Evolutionary conservation across 2,329 filamentous ascomycete species (phyloP).

Genomic region (Alternaria sp.): DNA sequence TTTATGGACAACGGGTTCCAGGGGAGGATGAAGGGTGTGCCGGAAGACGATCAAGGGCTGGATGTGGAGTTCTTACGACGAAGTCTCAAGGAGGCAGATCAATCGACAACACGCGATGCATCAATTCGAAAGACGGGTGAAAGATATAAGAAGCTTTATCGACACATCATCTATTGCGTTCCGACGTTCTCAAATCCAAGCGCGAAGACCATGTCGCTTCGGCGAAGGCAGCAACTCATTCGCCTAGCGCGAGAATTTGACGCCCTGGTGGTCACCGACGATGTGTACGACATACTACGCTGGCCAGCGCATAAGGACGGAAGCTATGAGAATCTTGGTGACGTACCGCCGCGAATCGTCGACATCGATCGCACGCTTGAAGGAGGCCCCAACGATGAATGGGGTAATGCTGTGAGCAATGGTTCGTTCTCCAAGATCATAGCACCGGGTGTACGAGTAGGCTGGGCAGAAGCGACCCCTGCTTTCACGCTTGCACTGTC

Average conservation of each 20-base stretch:
- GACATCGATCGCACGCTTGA: constrained; percentile 74
- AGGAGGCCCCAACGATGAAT: constrained; percentile 61
- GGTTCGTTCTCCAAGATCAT: constrained; percentile 81
- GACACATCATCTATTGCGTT: constrained; percentile 82
- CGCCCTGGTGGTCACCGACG: constrained; percentile 73
- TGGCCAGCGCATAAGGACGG: constrained; percentile 71
- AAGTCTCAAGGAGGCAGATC: constrained; percentile 55
- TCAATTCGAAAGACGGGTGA: constrained; percentile 61
- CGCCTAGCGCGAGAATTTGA: constrained; percentile 74
- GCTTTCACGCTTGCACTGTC: constrained; percentile 63
- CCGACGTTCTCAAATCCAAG: constrained; percentile 87
- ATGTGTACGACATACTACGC: constrained; percentile 66
- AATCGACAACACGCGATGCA: constrained; percentile 31
- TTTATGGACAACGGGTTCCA: constrained; percentile 79
- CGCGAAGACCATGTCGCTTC: constrained; percentile 74
- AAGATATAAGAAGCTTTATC: constrained; percentile 74
- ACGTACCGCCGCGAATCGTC: constrained; percentile 70
- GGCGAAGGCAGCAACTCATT: constrained; percentile 70
- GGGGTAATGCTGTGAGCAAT: constrained; percentile 81
- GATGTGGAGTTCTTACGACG: constrained; percentile 65
- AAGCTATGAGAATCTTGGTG: constrained; percentile 17
- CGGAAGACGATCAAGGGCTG: constrained; percentile 76
- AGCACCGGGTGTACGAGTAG: constrained; percentile 66
- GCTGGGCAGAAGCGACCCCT: constrained; percentile 76
- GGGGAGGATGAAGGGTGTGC: constrained; percentile 68